Conservation (phyloP, 148 eudicot genomes). For the Nepenthes gracilis region DNA sequence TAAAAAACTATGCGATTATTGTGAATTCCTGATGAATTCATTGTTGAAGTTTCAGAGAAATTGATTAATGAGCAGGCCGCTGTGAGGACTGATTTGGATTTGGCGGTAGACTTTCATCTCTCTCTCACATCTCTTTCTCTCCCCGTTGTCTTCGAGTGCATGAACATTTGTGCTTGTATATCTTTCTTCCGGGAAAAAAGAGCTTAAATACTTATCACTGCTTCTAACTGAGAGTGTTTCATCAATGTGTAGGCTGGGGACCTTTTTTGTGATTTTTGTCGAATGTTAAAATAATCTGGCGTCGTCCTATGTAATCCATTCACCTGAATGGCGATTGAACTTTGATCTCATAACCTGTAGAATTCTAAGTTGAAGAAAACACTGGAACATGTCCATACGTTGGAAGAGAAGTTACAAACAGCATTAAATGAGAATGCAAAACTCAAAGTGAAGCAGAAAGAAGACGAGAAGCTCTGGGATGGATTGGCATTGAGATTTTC, state of each 20-base stretch:
- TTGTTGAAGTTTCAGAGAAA: constrained; percentile 47
- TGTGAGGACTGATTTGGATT: constrained; percentile 68
- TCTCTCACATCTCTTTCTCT: neutral
- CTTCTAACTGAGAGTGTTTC: no score
- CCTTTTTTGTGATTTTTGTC: neutral
- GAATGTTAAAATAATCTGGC: neutral
- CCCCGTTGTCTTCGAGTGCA: neutral
- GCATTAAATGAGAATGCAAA: constrained; percentile 82
- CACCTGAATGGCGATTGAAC: neutral
- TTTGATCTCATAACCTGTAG: constrained; percentile 21
- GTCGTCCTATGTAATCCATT: neutral
- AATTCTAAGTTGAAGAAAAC: constrained; percentile 77
- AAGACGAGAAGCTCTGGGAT: constrained; percentile 82
- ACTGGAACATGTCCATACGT: constrained; percentile 39
- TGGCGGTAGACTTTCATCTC: constrained; percentile 47
- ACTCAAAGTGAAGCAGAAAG: constrained; percentile 82
- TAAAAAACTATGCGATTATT: neutral
- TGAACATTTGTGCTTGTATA: neutral
- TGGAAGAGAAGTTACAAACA: constrained; percentile 75
- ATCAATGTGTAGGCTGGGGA: neutral
- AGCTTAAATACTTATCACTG: no score
- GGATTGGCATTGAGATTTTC: constrained; percentile 88
- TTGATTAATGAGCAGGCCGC: constrained; percentile 91
- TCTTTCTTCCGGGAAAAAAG: neutral
- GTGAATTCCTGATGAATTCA: constrained; percentile 4